These are phyloP conservation scores for Obelidium mucronatum DNA, from an alignment of 192 early-diverging fungal genomes.

Conservation along the genomic window DNA sequence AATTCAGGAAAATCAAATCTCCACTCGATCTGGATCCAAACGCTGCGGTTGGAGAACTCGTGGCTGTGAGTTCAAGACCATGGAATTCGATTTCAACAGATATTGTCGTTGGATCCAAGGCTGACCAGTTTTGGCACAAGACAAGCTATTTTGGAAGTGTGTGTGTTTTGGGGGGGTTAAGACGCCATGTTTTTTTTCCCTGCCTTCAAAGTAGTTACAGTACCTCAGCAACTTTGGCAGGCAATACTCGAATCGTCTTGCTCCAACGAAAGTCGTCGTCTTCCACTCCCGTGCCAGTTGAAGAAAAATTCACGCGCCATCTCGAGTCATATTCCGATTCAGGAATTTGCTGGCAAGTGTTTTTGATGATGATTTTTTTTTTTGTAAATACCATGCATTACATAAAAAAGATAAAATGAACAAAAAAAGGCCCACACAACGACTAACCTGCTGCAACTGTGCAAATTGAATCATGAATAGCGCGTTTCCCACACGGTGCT, in stretches of 20 bases:
- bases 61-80: conserved; percentile 65
- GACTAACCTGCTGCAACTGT: conserved; percentile 70
- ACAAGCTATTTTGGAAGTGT: too few species aligned
- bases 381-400: too few species aligned
- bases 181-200: background rate
- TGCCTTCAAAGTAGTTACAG: conserved; percentile 25
- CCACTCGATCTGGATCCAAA: conserved; percentile 40
- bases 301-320: conserved; percentile 67
- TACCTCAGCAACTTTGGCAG: conserved; percentile 80
- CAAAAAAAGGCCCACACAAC: background rate
- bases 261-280: conserved; percentile 64
- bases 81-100: conserved; percentile 80
- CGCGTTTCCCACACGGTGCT: conserved; percentile 60
- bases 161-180: conserved; percentile 52
- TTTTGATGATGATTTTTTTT: too few species aligned
- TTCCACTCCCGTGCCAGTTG: conserved; percentile 64
- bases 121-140: conserved; percentile 93
- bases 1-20: conserved; percentile 43
- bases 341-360: background rate
- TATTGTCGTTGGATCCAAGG: conserved; percentile 71
- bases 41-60: conserved; percentile 39
- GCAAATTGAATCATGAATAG: conserved; percentile 72
- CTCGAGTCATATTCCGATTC: conserved; percentile 21
- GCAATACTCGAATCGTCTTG: conserved; percentile 66
- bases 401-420: conserved; percentile 18